A percentile compares a stretch with the other conserved stretches of the same genome.
Evolutionary conservation across 345 rosid genomes (phyloP).

Genomic region (Dovyalis caffra): DNA sequence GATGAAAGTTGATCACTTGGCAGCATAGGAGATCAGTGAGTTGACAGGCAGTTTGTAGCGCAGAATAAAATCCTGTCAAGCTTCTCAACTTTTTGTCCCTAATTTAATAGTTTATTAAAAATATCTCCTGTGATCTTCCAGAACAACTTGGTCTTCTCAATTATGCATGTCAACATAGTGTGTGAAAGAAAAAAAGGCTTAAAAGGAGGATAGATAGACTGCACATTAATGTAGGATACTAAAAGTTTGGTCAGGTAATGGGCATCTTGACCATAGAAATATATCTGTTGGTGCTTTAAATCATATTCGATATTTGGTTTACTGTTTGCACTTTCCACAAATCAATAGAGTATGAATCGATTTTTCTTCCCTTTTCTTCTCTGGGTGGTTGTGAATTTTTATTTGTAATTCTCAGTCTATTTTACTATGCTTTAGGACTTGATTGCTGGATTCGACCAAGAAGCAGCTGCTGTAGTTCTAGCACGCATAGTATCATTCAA

Average conservation of each 20-base stretch:
- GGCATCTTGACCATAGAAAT: neutral
- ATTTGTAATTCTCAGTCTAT: neutral
- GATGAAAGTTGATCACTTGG: neutral
- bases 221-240: neutral
- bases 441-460: conserved; percentile 97
- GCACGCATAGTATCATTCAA: conserved; percentile 89
- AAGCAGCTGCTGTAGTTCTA: conserved; percentile 96
- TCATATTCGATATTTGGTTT: neutral
- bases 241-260: neutral
- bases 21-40: neutral
- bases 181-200: neutral
- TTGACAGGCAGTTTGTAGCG: neutral
- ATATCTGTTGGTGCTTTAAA: neutral
- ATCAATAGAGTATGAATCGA: neutral
- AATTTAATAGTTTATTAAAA: too few relatives aligned
- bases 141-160: neutral
- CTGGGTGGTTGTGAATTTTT: neutral
- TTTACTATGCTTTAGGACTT: conserved; percentile 58
- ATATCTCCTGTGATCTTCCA: neutral
- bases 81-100: neutral
- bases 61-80: neutral
- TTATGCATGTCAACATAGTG: neutral
- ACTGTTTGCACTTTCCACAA: neutral
- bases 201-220: neutral
- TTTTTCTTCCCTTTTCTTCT: neutral